Conservation (phyloP, 1,139 yeast genomes). For the Geotrichum europaeum region DNA sequence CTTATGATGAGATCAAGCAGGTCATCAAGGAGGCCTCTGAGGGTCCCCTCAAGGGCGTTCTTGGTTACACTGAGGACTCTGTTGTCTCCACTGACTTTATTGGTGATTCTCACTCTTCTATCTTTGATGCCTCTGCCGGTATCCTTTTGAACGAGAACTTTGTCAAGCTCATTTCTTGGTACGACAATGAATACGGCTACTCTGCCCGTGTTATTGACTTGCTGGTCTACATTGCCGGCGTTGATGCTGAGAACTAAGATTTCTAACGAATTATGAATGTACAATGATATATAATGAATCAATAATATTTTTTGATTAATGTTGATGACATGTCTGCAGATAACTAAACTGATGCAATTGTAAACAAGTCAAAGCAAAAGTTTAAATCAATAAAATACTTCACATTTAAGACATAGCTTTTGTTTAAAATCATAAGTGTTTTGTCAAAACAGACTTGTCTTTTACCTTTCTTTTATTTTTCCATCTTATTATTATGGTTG, state of each 20-base stretch:
- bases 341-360: too few species aligned
- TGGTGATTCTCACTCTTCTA: constrained; percentile 70
- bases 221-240: constrained; percentile 64
- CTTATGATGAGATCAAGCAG: constrained; percentile 69
- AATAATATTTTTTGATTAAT: neutral
- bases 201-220: constrained; percentile 88
- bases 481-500: too few species aligned
- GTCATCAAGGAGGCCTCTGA: constrained; percentile 60
- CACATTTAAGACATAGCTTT: too few species aligned
- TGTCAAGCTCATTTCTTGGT: constrained; percentile 83
- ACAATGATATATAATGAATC: neutral
- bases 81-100: constrained; percentile 83
- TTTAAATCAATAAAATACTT: too few species aligned
- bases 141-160: constrained; percentile 74
- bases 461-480: too few species aligned
- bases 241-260: constrained; percentile 15
- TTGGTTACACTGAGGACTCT: constrained; percentile 82
- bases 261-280: neutral
- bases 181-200: constrained; percentile 90
- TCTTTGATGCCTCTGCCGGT: constrained; percentile 83
- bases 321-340: neutral
- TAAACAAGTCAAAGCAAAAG: too few species aligned
- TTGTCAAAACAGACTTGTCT: too few species aligned
- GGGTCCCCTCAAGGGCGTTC: constrained; percentile 65
- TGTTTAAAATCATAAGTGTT: too few species aligned